Conservation (phyloP, 768 basidiomycete genomes). For the Cyclocybe cylindracea region DNA sequence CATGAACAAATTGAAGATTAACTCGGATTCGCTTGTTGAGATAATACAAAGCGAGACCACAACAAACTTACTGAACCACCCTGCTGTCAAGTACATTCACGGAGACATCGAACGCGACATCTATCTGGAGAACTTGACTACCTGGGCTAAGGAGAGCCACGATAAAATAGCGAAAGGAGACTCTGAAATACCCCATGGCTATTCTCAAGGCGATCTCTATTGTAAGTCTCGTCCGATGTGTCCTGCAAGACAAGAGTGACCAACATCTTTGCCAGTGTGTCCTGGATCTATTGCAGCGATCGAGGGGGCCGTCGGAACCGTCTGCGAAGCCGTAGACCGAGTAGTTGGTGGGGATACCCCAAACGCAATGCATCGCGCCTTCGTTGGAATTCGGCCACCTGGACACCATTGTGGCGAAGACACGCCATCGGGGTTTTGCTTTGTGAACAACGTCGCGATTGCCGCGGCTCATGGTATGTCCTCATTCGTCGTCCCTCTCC, state of each 20-base stretch:
- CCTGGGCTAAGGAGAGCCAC: conserved; percentile 59
- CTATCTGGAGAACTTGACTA: conserved; percentile 63
- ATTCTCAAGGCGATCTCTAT: conserved; percentile 83
- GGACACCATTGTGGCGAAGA: conserved; percentile 96
- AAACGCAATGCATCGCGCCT: conserved; percentile 46
- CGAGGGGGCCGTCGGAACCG: conserved; percentile 77
- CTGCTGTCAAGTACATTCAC: conserved; percentile 74
- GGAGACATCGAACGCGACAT: conserved; percentile 68
- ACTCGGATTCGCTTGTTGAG: conserved; percentile 31
- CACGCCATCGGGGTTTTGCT: conserved; percentile 91
- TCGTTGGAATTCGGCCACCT: conserved; percentile 86
- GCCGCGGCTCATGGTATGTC: conserved; percentile 87
- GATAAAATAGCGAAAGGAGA: conserved; percentile 61
- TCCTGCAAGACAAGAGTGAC: neutral
- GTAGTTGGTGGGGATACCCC: conserved; percentile 30
- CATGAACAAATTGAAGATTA: conserved; percentile 26
- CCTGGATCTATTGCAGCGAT: conserved; percentile 75
- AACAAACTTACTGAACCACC: conserved; percentile 55
- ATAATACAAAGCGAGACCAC: conserved; percentile 56
- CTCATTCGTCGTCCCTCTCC: neutral
- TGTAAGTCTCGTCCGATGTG: conserved; percentile 45
- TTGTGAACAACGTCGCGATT: conserved; percentile 90
- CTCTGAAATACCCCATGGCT: conserved; percentile 74
- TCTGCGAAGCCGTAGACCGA: conserved; percentile 85
- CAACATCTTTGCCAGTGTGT: conserved; percentile 54